Evolutionary conservation across 768 basidiomycete species (phyloP), one percentile per base, ranked within the genome.

Genomic region (Suillus alpinus): DNA sequence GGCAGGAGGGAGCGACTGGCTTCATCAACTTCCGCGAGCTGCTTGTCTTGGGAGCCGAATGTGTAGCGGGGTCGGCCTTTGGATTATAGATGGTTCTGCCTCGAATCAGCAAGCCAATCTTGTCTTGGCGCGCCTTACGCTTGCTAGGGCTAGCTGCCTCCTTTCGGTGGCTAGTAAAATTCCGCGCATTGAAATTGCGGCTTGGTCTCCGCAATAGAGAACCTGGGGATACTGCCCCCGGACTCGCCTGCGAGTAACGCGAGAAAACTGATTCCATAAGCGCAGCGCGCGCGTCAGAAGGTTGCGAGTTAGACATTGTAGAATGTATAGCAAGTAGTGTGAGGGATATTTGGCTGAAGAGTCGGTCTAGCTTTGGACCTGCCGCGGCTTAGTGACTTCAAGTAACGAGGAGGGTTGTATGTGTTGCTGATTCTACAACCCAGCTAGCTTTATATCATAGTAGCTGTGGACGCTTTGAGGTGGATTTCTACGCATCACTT

Each of bases 261-360:
- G 71, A 69, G 41, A 69, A 50, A 50, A 73, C 71, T n/a, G 63
- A 63, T 50, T 65, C 65, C 64, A 69, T 67, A 40, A 76, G 59
- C 31, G 77, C 75, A 50, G 69, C 64, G 39, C 72, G 69, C 18
- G 75, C 75, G 61, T 76, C 77, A 37, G 75, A 70, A 56, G 77
- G 67, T 57, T 76, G 66, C 44, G 60, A 63, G 36, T 60, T 60
- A 49, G 64, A 58, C 68, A 68, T 67, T 10, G 37, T 57, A 41
- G 20, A 62, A 51, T 34, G 60, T 57, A 62, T 50, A 59, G 40
- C 26, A 37, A 53, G 23, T 55, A 55, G 23, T 39, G 6, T 10
- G 53, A 12, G 23, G 10, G 37, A 10, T 31, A 12, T n/a, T 12
- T 12, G 31, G 49, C 18, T 32, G 49, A 32, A 50, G 20, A 39